Evolutionary conservation across 176 grass and related monocot genomes (phyloP).

Genomic region (Echinochloa phyllopogon): DNA sequence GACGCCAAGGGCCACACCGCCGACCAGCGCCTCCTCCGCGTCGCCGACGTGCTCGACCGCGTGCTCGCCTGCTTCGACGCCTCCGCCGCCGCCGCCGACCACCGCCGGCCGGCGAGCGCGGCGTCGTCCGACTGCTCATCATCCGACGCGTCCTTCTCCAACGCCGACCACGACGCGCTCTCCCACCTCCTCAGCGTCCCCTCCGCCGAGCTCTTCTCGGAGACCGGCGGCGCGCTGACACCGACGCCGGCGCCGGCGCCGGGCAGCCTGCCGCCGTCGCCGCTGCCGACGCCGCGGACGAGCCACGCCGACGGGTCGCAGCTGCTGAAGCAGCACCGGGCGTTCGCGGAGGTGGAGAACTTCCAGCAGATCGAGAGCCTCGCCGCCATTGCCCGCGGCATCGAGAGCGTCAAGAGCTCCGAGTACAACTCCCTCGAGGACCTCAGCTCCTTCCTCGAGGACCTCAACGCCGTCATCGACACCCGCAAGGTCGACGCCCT

Average conservation of each 20-base stretch:
- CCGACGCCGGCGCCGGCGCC: no score
- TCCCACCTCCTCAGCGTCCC: conserved; percentile 45
- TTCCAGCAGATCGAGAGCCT: conserved; percentile 74
- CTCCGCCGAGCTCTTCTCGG: conserved; percentile 59
- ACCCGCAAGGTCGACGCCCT: conserved; percentile 89
- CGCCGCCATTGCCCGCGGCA: conserved; percentile 56
- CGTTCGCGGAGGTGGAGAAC: conserved; percentile 78
- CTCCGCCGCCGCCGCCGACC: no score
- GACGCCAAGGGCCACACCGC: conserved; percentile 81
- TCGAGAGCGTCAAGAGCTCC: conserved; percentile 64
- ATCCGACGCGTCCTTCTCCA: neutral
- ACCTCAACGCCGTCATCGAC: conserved; percentile 91
- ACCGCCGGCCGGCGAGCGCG: no score
- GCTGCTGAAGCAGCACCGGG: conserved; percentile 44
- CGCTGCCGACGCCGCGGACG: conserved; percentile 68
- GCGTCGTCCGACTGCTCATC: no score
- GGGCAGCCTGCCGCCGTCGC: conserved; percentile 72
- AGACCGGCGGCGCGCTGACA: conserved; percentile 55
- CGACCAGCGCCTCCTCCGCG: conserved; percentile 72
- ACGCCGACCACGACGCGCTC: conserved; percentile 22
- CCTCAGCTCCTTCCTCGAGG: conserved; percentile 80
- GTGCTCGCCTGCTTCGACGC: conserved; percentile 56
- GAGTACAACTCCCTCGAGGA: conserved; percentile 81
- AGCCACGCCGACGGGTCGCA: conserved; percentile 73
- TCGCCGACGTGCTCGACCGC: conserved; percentile 76